Percentiles rank a stretch among this genome's conserved stretches.
These are phyloP conservation scores for Cordyceps farinosa DNA, from an alignment of 2,329 filamentous ascomycete species.

Conservation along the genomic window DNA sequence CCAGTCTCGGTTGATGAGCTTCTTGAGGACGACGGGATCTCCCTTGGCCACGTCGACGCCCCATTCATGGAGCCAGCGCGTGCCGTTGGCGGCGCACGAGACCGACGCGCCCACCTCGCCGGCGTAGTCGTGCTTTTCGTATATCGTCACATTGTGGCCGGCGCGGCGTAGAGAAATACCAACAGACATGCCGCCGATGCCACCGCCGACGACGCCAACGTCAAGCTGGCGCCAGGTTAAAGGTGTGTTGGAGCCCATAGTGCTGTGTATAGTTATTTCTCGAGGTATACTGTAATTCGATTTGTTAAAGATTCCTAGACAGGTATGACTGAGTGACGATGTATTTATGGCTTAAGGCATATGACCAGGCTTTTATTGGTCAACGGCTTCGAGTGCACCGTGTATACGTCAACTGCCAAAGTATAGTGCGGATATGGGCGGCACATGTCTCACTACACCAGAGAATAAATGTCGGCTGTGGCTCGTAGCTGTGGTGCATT, in stretches of 20 bases:
- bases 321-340: neutral
- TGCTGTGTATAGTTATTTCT: neutral
- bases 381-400: neutral
- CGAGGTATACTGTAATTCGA: neutral
- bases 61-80: slow-evolving; percentile 68
- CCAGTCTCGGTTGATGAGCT: slow-evolving; percentile 69
- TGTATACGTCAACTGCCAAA: too few relatives aligned
- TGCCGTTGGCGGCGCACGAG: slow-evolving; percentile 66
- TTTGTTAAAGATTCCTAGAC: neutral
- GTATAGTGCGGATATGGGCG: neutral
- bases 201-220: slow-evolving; percentile 44
- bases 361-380: neutral
- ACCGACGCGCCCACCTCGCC: slow-evolving; percentile 67
- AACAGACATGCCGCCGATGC: slow-evolving; percentile 46
- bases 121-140: slow-evolving; percentile 62
- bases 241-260: slow-evolving; percentile 26
- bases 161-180: slow-evolving; percentile 45
- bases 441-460: neutral
- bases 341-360: slow-evolving; percentile 8
- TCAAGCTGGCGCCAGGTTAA: slow-evolving; percentile 43
- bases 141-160: slow-evolving; percentile 54
- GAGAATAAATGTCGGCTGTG: neutral
- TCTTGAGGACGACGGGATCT: slow-evolving; percentile 61
- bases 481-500: slow-evolving; percentile 9
- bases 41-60: slow-evolving; percentile 60